A percentile compares a stretch with the other conserved stretches of the same genome.
These are phyloP conservation scores for Blastocystis sp. DNA, from an alignment of 352 stramenopile species.

Conservation along the genomic window DNA sequence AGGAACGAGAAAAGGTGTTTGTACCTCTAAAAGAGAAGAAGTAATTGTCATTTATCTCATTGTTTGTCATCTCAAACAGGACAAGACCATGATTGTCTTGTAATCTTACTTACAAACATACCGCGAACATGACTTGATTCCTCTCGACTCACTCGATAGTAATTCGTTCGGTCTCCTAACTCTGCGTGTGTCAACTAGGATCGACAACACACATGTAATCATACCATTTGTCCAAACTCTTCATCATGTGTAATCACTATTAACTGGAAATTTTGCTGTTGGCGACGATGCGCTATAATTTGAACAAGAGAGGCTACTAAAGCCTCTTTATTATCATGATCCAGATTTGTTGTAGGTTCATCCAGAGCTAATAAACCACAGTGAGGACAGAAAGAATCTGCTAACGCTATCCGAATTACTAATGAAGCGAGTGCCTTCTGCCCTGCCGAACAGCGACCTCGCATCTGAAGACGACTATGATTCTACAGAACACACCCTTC, in stretches of 20 bases:
- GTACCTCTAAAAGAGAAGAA: not conserved
- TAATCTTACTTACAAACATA: conserved; percentile 42
- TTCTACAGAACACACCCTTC: not conserved
- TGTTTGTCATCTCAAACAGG: not conserved
- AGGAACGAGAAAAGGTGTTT: not conserved
- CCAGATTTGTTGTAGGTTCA: conserved; percentile 94
- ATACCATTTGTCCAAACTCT: conserved; percentile 67
- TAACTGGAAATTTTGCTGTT: conserved; percentile 97
- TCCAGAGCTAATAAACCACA: conserved; percentile 96
- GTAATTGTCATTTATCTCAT: not conserved
- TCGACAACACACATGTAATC: not conserved
- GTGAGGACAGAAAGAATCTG: conserved; percentile 96
- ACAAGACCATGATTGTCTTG: conserved; percentile 8
- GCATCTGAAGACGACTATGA: conserved; percentile 90
- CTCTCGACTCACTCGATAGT: conserved; percentile 44
- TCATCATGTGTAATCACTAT: conserved; percentile 99
- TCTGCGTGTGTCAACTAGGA: conserved; percentile 22
- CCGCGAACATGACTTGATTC: not conserved
- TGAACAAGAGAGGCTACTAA: conserved; percentile 76
- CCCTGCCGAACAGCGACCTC: conserved; percentile 92
- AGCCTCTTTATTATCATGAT: conserved; percentile 87
- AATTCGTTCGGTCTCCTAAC: conserved; percentile 7
- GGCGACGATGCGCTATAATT: conserved; percentile 85
- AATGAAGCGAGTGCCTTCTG: conserved; percentile 92
- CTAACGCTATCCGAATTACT: conserved; percentile 92